Percentiles rank a stretch among this genome's conserved stretches.
Evolutionary conservation across 2,329 filamentous ascomycete species (phyloP).

Genomic region (Nectriaceae sp.): DNA sequence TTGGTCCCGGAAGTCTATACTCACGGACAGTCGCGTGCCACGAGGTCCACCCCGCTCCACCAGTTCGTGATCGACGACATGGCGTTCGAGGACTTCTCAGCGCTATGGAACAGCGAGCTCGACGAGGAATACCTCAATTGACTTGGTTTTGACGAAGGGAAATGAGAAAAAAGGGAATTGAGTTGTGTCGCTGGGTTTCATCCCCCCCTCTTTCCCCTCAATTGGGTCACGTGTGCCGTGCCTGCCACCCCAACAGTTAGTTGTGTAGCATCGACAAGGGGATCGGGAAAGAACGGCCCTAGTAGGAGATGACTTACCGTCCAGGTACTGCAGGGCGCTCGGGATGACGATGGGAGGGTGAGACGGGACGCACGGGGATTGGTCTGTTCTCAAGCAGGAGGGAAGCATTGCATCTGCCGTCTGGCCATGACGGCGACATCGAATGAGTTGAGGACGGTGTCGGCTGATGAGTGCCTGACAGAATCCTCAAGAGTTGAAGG

Average conservation of each 20-base stretch:
- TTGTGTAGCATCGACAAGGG: conserved; percentile 29
- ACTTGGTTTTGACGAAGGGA: not conserved
- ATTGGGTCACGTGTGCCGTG: conserved; percentile 32
- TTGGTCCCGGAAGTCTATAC: not conserved
- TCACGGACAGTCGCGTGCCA: not conserved
- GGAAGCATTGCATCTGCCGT: not conserved
- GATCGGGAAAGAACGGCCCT: conserved; percentile 21
- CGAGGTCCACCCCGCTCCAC: not conserved
- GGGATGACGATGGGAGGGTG: conserved; percentile 7
- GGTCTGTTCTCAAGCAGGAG: not conserved
- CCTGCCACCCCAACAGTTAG: conserved; percentile 23
- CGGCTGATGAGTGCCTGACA: not conserved
- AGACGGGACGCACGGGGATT: conserved; percentile 5
- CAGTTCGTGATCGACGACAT: not conserved
- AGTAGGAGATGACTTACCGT: conserved; percentile 15
- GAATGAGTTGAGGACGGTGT: not conserved
- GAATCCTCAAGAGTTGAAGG: not conserved
- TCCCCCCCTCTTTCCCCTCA: conserved; percentile 35
- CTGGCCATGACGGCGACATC: conserved; percentile 7
- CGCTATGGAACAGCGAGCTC: not conserved
- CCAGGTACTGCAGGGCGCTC: conserved; percentile 15
- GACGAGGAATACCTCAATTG: not conserved
- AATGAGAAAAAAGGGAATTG: conserved; percentile 11
- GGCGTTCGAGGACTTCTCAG: not conserved
- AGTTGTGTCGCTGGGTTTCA: conserved; percentile 24